A percentile compares a stretch with the other conserved stretches of the same genome.
These are phyloP conservation scores for Pleoardoris graminearum DNA, from an alignment of 2,329 filamentous ascomycete species.

Conservation along the genomic window DNA sequence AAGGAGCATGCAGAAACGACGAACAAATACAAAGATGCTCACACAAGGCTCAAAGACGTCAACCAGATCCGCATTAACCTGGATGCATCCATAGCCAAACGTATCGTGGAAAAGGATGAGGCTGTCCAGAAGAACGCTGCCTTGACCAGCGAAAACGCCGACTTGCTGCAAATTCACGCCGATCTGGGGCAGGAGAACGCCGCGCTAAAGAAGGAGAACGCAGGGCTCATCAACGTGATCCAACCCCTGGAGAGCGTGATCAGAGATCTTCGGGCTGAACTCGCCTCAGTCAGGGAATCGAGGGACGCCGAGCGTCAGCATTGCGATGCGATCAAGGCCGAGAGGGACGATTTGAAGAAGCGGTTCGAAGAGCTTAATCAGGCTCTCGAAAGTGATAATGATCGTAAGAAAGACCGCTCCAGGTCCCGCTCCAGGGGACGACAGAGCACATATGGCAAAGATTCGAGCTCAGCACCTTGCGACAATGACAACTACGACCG, in stretches of 20 bases:
- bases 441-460: not conserved
- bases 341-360: not conserved
- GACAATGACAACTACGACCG: too few relatives aligned
- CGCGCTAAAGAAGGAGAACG: not conserved
- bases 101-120: not conserved
- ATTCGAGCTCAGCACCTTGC: too few relatives aligned
- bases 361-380: not conserved
- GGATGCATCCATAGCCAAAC: not conserved
- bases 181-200: not conserved
- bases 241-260: not conserved
- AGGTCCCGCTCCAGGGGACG: not conserved
- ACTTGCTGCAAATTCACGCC: not conserved
- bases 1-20: not conserved
- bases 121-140: not conserved
- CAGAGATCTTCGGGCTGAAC: not conserved
- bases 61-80: not conserved
- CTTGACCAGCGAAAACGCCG: not conserved
- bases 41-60: not conserved
- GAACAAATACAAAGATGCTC: not conserved
- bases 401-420: not conserved
- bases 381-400: not conserved
- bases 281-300: not conserved
- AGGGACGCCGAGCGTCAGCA: not conserved
- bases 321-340: not conserved
- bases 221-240: not conserved